These are phyloP conservation scores for Phoma sp. DNA, from an alignment of 2,329 filamentous ascomycete species.

Conservation along the genomic window DNA sequence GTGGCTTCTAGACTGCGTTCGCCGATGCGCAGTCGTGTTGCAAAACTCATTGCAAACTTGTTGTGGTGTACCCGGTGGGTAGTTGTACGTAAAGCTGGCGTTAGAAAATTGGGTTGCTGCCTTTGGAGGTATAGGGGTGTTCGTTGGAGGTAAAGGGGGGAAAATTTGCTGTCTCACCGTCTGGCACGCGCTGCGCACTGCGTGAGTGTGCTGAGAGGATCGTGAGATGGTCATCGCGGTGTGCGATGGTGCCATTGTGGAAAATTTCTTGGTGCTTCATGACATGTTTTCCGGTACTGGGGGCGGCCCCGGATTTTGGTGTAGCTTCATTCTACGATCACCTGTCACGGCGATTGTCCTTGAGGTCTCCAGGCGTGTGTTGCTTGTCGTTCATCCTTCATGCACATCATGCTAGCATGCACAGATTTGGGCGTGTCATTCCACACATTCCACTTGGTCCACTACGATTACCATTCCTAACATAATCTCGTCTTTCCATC, in stretches of 20 bases:
- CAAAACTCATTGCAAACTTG: constrained; percentile 5
- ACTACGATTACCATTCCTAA: not conserved
- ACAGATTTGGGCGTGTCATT: too few relatives aligned
- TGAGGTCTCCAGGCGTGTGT: too few relatives aligned
- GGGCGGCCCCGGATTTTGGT: constrained; percentile 8
- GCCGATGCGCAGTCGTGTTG: constrained; percentile 1
- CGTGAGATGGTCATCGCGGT: constrained; percentile 4
- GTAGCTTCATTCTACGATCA: not conserved
- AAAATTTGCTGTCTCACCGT: constrained; percentile 18
- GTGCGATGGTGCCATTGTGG: constrained; percentile 9
- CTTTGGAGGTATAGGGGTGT: constrained; percentile 18
- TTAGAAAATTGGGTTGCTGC: constrained; percentile 8
- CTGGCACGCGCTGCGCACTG: constrained; percentile 1
- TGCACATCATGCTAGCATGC: too few relatives aligned
- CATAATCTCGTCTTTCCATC: not conserved
- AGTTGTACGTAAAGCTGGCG: constrained; percentile 14
- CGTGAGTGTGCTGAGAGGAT: constrained; percentile 11
- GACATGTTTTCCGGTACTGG: constrained; percentile 13
- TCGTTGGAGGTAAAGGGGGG: constrained; percentile 16
- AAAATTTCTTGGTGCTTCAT: constrained; percentile 5
- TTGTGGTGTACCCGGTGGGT: constrained; percentile 12
- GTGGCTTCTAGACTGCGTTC: constrained; percentile 8
- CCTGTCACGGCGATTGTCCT: not conserved
- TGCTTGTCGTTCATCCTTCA: too few relatives aligned
- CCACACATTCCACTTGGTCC: too few relatives aligned